phyloP scores from a whole-genome alignment of 805 yeast genomes.

The Ogataea paraovalis region DNA sequence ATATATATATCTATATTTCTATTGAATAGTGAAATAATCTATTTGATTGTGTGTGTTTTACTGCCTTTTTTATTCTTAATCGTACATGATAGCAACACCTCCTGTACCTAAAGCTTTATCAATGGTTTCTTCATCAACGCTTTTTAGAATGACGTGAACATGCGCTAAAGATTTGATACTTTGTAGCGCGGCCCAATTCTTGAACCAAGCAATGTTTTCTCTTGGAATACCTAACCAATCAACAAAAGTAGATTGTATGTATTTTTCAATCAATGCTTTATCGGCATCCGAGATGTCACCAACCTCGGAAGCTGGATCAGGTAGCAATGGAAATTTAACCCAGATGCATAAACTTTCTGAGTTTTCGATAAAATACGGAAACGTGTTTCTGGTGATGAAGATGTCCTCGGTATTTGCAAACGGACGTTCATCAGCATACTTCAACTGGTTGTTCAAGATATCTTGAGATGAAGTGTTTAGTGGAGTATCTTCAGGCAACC shows the following conservation, averaged over 20 bases:
- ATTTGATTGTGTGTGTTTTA: neutral
- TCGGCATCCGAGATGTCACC: slow-evolving; percentile 48
- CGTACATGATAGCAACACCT: slow-evolving; percentile 19
- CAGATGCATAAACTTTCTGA: slow-evolving; percentile 62
- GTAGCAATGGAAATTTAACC: slow-evolving; percentile 54
- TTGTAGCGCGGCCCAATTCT: slow-evolving; percentile 67
- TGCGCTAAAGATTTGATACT: slow-evolving; percentile 66
- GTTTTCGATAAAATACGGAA: slow-evolving; percentile 59
- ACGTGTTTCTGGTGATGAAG: slow-evolving; percentile 51
- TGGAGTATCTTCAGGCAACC: slow-evolving; percentile 37
- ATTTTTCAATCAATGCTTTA: slow-evolving; percentile 39
- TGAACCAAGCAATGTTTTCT: slow-evolving; percentile 56
- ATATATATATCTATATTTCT: neutral
- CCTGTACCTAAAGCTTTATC: slow-evolving; percentile 16
- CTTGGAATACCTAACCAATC: slow-evolving; percentile 37
- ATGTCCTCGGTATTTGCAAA: slow-evolving; percentile 41
- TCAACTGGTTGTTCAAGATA: slow-evolving; percentile 17
- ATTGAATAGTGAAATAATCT: neutral
- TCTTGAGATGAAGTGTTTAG: slow-evolving; percentile 10
- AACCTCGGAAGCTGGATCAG: slow-evolving; percentile 44
- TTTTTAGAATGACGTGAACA: slow-evolving; percentile 57
- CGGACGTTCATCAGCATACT: slow-evolving; percentile 35
- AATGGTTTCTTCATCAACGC: slow-evolving; percentile 29
- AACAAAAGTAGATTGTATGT: slow-evolving; percentile 48
- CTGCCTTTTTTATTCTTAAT: neutral